These are phyloP conservation scores for Schizophyllum amplum DNA, from an alignment of 1,284 basidiomycete species.

Conservation along the genomic window DNA sequence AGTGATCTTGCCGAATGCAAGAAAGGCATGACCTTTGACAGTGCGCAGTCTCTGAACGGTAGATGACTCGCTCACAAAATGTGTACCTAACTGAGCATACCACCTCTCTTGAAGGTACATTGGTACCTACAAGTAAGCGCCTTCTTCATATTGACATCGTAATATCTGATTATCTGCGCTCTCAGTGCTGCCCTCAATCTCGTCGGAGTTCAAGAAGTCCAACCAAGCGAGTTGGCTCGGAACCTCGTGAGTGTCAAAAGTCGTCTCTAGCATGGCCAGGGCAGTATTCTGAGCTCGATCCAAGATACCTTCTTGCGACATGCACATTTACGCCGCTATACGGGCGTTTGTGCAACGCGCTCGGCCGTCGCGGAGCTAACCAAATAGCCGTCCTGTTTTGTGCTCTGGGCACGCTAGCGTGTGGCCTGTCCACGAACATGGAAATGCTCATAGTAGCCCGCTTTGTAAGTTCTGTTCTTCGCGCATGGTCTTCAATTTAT, in stretches of 20 bases:
- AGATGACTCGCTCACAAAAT: background rate
- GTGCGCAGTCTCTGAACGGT: background rate
- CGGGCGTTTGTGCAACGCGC: conserved; percentile 69
- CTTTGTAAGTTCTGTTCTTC: conserved; percentile 44
- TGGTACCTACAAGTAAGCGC: background rate
- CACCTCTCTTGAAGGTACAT: background rate
- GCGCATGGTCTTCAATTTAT: conserved; percentile 2
- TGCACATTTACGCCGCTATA: conserved; percentile 81
- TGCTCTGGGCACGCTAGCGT: conserved; percentile 64
- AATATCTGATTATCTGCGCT: background rate
- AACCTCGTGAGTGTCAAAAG: conserved; percentile 44
- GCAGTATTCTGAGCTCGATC: background rate
- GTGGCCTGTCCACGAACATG: conserved; percentile 70
- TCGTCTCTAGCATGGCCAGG: background rate
- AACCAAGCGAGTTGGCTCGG: conserved; percentile 80
- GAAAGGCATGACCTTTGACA: background rate
- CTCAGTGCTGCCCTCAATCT: conserved; percentile 68
- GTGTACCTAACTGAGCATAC: background rate
- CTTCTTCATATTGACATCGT: background rate
- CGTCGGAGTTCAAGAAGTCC: conserved; percentile 69
- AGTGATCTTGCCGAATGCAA: background rate
- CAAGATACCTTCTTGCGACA: conserved; percentile 66
- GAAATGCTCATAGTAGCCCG: conserved; percentile 67
- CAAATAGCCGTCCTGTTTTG: conserved; percentile 64
- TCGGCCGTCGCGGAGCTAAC: conserved; percentile 69